Evolutionary conservation across 2,329 filamentous ascomycete genomes (phyloP).

Genomic region (Aaosphaeria pasadenensis): DNA sequence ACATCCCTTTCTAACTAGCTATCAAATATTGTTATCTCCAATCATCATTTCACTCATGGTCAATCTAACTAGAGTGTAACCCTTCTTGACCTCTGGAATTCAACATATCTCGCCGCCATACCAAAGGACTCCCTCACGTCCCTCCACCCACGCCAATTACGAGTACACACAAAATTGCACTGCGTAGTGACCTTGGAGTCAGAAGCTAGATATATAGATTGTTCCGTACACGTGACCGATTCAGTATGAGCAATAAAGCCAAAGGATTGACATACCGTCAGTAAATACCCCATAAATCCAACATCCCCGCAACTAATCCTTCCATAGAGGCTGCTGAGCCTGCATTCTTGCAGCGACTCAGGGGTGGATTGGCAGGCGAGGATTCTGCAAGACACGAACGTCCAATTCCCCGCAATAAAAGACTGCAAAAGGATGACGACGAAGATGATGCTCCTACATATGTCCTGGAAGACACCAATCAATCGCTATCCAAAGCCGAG

Average conservation of each 20-base stretch:
- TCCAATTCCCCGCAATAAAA: slow-evolving; percentile 43
- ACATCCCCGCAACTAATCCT: not conserved
- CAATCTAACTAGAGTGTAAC: too few species aligned
- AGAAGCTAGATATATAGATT: too few species aligned
- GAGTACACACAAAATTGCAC: too few species aligned
- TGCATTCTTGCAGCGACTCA: slow-evolving; percentile 46
- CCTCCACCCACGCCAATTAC: too few species aligned
- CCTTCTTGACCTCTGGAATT: too few species aligned
- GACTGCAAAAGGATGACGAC: slow-evolving; percentile 56
- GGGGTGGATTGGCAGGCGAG: slow-evolving; percentile 53
- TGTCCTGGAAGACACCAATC: slow-evolving; percentile 69
- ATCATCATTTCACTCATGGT: too few species aligned
- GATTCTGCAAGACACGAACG: slow-evolving; percentile 45
- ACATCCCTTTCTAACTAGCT: too few species aligned
- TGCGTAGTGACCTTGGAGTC: too few species aligned
- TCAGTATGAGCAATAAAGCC: slow-evolving; percentile 56
- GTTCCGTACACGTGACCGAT: too few species aligned
- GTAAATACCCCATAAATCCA: not conserved
- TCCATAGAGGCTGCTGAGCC: slow-evolving; percentile 49
- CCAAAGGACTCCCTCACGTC: too few species aligned
- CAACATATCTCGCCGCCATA: too few species aligned
- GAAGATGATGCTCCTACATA: slow-evolving; percentile 75
- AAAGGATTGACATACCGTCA: slow-evolving; percentile 49
- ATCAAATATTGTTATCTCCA: too few species aligned
- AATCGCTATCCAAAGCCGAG: slow-evolving; percentile 54